Evolutionary conservation across 1,284 basidiomycete genomes (phyloP).

Genomic region (Psilocybe mexicana): DNA sequence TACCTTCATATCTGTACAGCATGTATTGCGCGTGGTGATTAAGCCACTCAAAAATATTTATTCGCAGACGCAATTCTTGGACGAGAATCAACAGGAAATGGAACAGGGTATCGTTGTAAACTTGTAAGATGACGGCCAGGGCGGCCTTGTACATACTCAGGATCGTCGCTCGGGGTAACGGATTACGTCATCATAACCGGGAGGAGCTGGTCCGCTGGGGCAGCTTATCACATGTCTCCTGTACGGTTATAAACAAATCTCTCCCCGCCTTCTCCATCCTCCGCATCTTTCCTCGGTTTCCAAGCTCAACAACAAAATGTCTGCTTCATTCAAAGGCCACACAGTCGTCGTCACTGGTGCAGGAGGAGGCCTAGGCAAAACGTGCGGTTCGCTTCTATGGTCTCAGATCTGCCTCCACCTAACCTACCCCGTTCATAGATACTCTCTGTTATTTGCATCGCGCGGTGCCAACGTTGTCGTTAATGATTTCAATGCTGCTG

Average conservation of each 20-base stretch:
- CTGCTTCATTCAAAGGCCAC: conserved; percentile 86
- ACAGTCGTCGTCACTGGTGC: conserved; percentile 95
- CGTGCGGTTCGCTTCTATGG: conserved; percentile 52
- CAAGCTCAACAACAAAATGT: conserved; percentile 38
- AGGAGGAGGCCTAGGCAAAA: conserved; percentile 91
- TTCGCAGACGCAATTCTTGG: not conserved
- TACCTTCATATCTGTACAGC: conserved; percentile 32
- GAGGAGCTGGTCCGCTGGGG: conserved; percentile 12
- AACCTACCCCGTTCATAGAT: conserved; percentile 50
- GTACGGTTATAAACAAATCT: conserved; percentile 23
- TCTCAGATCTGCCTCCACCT: not conserved
- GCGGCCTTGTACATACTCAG: not conserved
- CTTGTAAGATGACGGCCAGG: not conserved
- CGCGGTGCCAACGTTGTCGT: conserved; percentile 94
- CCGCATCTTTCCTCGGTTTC: conserved; percentile 9
- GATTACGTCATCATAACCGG: conserved; percentile 12
- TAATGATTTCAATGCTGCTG: conserved; percentile 89
- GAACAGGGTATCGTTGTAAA: not conserved
- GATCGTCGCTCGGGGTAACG: not conserved
- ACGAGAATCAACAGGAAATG: too few species aligned
- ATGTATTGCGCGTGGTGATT: conserved; percentile 28
- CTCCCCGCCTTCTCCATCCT: conserved; percentile 3
- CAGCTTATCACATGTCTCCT: conserved; percentile 34
- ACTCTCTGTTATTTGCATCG: conserved; percentile 88
- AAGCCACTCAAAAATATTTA: conserved; percentile 29